Conservation (phyloP, 352 stramenopile genomes). For the Phytophthora kernoviae region DNA sequence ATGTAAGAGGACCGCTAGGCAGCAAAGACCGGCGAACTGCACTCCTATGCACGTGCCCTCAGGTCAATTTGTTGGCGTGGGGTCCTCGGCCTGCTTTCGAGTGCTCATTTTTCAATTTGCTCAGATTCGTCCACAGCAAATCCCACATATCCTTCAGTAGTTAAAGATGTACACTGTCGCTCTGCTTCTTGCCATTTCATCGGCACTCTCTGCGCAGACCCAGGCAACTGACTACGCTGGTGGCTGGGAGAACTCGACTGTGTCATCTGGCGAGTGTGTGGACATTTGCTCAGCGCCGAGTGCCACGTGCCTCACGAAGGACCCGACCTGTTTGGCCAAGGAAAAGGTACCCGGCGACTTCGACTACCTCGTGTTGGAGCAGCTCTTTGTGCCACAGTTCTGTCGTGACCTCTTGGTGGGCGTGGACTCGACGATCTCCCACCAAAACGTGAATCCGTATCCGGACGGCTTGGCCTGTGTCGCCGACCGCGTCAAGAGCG, state of each 20-base stretch:
- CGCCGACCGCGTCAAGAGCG: constrained; percentile 41
- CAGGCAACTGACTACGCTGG: constrained; percentile 60
- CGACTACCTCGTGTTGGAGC: constrained; percentile 73
- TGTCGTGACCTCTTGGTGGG: constrained; percentile 67
- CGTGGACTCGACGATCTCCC: constrained; percentile 77
- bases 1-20: background rate
- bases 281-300: constrained; percentile 76
- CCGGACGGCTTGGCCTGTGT: constrained; percentile 60
- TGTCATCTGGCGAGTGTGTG: constrained; percentile 57
- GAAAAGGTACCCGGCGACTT: constrained; percentile 63
- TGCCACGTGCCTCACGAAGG: constrained; percentile 59
- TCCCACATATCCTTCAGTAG: constrained; percentile 5
- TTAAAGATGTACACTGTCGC: constrained; percentile 29
- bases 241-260: constrained; percentile 48
- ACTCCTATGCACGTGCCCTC: constrained; percentile 19
- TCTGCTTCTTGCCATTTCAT: constrained; percentile 21
- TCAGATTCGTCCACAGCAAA: constrained; percentile 22
- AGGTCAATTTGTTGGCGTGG: constrained; percentile 25
- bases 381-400: constrained; percentile 73
- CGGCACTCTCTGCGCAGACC: constrained; percentile 13
- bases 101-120: constrained; percentile 25
- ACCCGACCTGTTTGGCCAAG: constrained; percentile 61
- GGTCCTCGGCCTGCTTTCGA: constrained; percentile 2
- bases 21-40: constrained; percentile 13
- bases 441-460: constrained; percentile 79